Base-by-base conservation (phyloP, 2,329 filamentous ascomycete species). In the Dissoconium aciculare region DNA sequence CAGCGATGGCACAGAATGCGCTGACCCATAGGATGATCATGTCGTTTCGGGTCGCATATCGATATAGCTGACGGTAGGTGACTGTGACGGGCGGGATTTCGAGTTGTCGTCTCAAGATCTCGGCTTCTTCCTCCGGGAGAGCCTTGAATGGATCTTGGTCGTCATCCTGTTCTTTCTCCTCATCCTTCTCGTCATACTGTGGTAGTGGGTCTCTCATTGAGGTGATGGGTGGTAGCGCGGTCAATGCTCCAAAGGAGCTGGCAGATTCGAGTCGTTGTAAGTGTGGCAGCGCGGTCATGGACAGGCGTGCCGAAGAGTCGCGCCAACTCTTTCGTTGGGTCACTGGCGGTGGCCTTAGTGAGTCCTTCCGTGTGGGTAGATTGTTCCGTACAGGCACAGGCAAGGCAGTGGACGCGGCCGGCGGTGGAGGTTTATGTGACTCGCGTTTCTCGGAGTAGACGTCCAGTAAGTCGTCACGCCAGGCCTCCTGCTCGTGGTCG, bases 41-140 rank as follows among this genome's bases (percentile, higher is more conserved):
- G 23, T 63, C 58, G 27, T 51, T 55, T 11, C 40, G 48, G 5
- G 52, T 60, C 4, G 59, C 58, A 49, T 63, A 63, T 17, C 60
- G 56, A 43, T 59, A 63, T 5, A 65, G 40, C 24, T 44, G 42
- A 11, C 40, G 32, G 32, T 60, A 64, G 2, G 53, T 53, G 26
- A 64, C 52, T 27, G 56, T 57, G 21, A 58, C 46, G 2, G 49
- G 47, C 1, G 60, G 60, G 11, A 57, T 55, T 16, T 58, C 51
- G 12, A 60, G 34, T 30, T 65, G 62, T 34, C 43, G 46, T 35
- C 42, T 41, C 15, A 58, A 23, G 14, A 58, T 48, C 3, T 39
- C 43, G 11, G 45, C 46, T 36, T 58, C 55, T 24, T 56, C 48
- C 23, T 53, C 51, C 6, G 55, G 54, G 11, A 58, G 38, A 40